A percentile compares a stretch with the other conserved stretches of the same genome.
These are phyloP conservation scores for Sclerotinia borealis DNA, from an alignment of 2,329 filamentous ascomycete genomes.

Conservation along the genomic window DNA sequence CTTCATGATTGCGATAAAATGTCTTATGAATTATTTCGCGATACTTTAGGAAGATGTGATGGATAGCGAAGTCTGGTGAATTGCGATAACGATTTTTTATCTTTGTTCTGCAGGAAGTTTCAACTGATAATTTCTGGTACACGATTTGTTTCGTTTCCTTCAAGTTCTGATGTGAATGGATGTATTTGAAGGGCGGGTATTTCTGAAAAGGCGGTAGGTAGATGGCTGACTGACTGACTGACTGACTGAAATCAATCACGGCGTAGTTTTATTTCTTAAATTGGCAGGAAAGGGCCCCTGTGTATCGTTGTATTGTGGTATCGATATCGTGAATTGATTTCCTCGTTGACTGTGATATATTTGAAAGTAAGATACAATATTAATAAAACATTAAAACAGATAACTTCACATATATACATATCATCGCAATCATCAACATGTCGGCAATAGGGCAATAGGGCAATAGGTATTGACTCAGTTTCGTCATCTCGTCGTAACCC, in stretches of 20 bases:
- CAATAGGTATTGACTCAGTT: background rate
- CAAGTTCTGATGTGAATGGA: too few species aligned
- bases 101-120: background rate
- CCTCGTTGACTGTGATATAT: background rate
- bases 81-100: background rate
- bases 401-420: background rate
- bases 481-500: constrained; percentile 6
- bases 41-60: background rate
- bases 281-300: too few species aligned
- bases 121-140: background rate
- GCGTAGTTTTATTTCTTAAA: too few species aligned
- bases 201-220: background rate
- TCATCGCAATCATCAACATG: background rate
- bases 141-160: background rate
- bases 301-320: too few species aligned
- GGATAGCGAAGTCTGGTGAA: background rate
- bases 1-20: constrained; percentile 26
- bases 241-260: background rate
- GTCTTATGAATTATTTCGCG: background rate
- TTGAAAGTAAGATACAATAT: too few species aligned
- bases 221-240: background rate
- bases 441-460: too few species aligned
- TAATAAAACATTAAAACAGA: too few species aligned
- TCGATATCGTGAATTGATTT: background rate
- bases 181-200: background rate